Base-by-base conservation (phyloP, 2,329 filamentous ascomycete species). In the Albophoma yamanashiensis region DNA sequence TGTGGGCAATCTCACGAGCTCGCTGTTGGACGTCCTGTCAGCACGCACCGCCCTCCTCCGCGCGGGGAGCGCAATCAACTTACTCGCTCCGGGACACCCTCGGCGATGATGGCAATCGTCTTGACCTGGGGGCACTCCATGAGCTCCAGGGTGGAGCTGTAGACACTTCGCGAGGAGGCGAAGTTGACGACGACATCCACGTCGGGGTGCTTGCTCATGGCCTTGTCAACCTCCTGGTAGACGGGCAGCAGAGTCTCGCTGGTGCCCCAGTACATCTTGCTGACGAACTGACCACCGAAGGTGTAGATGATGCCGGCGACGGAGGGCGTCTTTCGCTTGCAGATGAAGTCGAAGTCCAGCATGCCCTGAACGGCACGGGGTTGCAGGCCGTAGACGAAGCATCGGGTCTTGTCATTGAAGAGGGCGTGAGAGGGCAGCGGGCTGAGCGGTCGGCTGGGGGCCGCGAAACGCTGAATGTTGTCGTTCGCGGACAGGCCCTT, bases 261-360 rank as follows among this genome's bases (percentile, higher is more conserved):
- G 74, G 94, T 99, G 73, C 94, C 94, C 94, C 94, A 99, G 89
- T 99, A 99, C 94, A 99, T 97, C 88, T 99, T 99, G 88, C 92
- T 97, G 75, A 99, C 94, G 87, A 99, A 99, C 81, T 99, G 94
- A 68, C 94, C 94, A 76, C 94, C 94, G 74, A 99, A 99, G 70
- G 94, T 97, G 84, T 99, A 99, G 84, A 99, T 97, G 80, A 99
- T 97, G 75, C 92, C 94, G 67, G 94, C 94, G 62, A 99, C 94
- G 61, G 94, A 99, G 66, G 94, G 94, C 62, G 90, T 95, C 75
- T 87, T 85, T 72, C 94, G 91, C 87, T 97, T 97, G 92, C 94
- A 99, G 81, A 99, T 99, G 85, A 97, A 99, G 84, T 99, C 94
- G 77, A 99, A 99, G 79, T 99, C 94, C 75, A 99, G 89, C 89